A percentile compares a stretch with the other conserved stretches of the same genome.
Conservation (phyloP, 495 filamentous ascomycete species). For the Neurospora cerealis region DNA sequence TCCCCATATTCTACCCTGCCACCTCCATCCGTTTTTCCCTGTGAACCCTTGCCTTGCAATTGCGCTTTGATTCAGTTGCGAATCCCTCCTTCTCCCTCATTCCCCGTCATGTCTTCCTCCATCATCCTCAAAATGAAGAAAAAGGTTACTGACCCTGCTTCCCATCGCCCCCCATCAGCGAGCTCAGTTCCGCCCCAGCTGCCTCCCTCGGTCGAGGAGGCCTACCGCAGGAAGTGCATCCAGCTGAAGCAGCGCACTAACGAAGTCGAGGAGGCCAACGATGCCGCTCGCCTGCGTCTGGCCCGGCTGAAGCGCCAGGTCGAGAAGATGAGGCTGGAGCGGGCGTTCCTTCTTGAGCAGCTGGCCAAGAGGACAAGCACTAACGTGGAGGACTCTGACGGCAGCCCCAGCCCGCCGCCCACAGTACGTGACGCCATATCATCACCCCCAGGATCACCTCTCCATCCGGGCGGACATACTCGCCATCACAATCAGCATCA, state of each 20-base stretch:
- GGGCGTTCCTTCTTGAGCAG: constrained; percentile 80
- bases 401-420: constrained; percentile 60
- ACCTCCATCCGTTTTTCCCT: not conserved
- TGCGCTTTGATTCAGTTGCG: not conserved
- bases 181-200: constrained; percentile 48
- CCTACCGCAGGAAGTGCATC: constrained; percentile 95
- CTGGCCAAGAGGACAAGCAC: constrained; percentile 76
- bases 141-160: constrained; percentile 2
- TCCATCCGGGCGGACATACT: constrained; percentile 2
- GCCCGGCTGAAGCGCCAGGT: constrained; percentile 72
- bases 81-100: not conserved
- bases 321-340: constrained; percentile 85
- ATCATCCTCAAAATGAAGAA: not conserved
- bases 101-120: not conserved
- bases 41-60: not conserved
- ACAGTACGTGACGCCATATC: constrained; percentile 45
- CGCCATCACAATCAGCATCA: constrained; percentile 1
- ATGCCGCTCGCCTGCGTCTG: constrained; percentile 65
- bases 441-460: constrained; percentile 2
- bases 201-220: constrained; percentile 91
- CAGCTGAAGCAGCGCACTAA: constrained; percentile 81
- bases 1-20: not conserved
- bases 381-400: constrained; percentile 64
- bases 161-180: constrained; percentile 17
- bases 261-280: constrained; percentile 85